Evolutionary conservation across 2,329 filamentous ascomycete species (phyloP).

Genomic region (Xylariaceae sp.): DNA sequence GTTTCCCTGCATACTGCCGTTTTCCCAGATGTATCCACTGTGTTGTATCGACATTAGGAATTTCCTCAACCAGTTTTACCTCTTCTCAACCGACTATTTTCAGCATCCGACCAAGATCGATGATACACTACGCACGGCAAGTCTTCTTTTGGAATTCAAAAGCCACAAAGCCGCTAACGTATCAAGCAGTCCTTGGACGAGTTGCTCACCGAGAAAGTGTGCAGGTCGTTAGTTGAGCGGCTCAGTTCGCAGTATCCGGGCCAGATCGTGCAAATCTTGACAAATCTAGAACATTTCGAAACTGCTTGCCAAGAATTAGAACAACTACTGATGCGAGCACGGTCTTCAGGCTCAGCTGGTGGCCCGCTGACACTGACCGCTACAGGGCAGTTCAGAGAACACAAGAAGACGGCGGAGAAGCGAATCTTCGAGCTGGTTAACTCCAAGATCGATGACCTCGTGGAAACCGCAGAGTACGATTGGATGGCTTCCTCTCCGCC

Average conservation of each 20-base stretch:
- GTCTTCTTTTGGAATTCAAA: slow-evolving; percentile 1
- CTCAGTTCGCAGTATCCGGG: slow-evolving; percentile 90
- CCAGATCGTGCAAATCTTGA: slow-evolving; percentile 97
- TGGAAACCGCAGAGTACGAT: slow-evolving; percentile 96
- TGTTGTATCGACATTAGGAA: slow-evolving; percentile 98
- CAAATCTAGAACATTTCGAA: slow-evolving; percentile 96
- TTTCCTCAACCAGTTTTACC: slow-evolving; percentile 96
- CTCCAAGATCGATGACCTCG: slow-evolving; percentile 94
- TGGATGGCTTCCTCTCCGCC: slow-evolving; percentile 60
- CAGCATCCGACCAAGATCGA: slow-evolving; percentile 86
- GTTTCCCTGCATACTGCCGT: slow-evolving; percentile 92
- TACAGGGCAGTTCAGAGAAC: slow-evolving; percentile 77
- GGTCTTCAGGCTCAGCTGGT: slow-evolving; percentile 74
- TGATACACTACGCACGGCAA: slow-evolving; percentile 73
- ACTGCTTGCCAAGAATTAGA: slow-evolving; percentile 87
- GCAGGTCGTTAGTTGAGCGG: slow-evolving; percentile 79
- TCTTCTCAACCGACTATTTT: slow-evolving; percentile 95
- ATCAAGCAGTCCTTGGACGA: slow-evolving; percentile 72
- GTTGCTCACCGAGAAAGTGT: slow-evolving; percentile 88
- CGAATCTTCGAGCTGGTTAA: slow-evolving; percentile 98
- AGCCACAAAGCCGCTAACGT: slow-evolving; percentile 9
- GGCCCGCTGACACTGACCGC: slow-evolving; percentile 75
- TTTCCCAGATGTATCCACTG: slow-evolving; percentile 97
- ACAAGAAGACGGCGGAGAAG: slow-evolving; percentile 95
- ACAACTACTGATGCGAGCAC: slow-evolving; percentile 74